A percentile compares a stretch with the other conserved stretches of the same genome.
Conservation (phyloP, 2,329 filamentous ascomycete species). For the Claviceps spartinae region DNA sequence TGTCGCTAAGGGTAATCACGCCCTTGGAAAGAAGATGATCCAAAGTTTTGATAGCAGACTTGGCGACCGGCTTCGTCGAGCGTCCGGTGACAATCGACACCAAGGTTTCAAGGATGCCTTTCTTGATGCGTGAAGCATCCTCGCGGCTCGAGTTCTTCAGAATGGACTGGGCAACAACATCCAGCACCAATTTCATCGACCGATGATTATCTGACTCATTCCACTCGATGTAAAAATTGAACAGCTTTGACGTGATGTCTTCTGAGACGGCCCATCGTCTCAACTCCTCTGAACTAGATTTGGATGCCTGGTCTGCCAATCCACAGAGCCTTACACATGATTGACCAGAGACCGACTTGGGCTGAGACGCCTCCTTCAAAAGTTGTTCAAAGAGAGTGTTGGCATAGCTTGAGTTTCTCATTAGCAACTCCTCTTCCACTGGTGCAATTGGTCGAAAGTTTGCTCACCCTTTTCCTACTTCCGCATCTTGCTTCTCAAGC, state of each 20-base stretch:
- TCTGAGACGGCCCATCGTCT: constrained; percentile 37
- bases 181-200: constrained; percentile 48
- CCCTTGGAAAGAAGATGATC: constrained; percentile 52
- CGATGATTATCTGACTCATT: constrained; percentile 52
- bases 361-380: constrained; percentile 35
- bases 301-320: constrained; percentile 46
- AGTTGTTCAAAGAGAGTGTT: constrained; percentile 33
- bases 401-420: constrained; percentile 15
- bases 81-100: constrained; percentile 46
- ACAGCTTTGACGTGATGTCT: constrained; percentile 34
- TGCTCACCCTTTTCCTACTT: constrained; percentile 24
- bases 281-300: constrained; percentile 30
- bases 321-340: constrained; percentile 45
- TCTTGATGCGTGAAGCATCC: constrained; percentile 26
- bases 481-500: constrained; percentile 26
- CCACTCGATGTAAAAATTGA: constrained; percentile 53
- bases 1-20: constrained; percentile 34
- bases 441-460: not conserved
- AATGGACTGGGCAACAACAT: constrained; percentile 40
- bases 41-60: constrained; percentile 55
- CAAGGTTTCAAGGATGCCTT: constrained; percentile 34
- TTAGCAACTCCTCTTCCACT: not conserved
- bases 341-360: constrained; percentile 41
- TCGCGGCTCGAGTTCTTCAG: constrained; percentile 32
- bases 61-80: constrained; percentile 49